Base-by-base conservation (phyloP, 2,329 filamentous ascomycete species). In the Dryadomyces quercivorus region DNA sequence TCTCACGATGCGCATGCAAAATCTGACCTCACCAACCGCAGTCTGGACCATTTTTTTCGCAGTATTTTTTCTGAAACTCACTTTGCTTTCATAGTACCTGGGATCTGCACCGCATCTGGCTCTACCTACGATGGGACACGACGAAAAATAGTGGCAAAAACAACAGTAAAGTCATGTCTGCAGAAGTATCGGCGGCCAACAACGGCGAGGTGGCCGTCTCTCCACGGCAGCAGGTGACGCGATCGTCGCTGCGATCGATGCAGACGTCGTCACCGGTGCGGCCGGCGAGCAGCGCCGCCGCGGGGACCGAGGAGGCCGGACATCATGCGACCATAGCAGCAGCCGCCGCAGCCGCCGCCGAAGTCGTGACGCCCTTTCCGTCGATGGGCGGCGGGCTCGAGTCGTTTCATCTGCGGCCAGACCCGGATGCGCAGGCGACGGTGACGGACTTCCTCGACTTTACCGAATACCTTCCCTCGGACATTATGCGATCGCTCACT, bases 371-470 rank as follows among this genome's bases (percentile, higher is more conserved):
- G 22, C 31, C 47, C 1, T 57, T 58, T 18, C 49, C 56, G 31
- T 57, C 65, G 18, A 58, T 66, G 36, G 67, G 65, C 57, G 70
- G 69, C 59, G 61, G 65, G 5, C 67, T 75, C 55, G 68, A 68
- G 55, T 66, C 73, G 1, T 70, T 79, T 58, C 70, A 71, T 3
- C 67, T 76, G 64, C 77, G 77, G 60, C 73, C 75, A 53, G 82
- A 85, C 59, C 82, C 82, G 6, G 82, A 86, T 69, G 80, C 80
- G 26, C 81, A 85, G 61, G 81, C 82, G 7, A 84, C 81, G n/a
- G 77, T 85, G 18, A 84, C 80, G 57, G 82, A 85, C 66, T 85
- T 84, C 63, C 77, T 85, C 65, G 82, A 85, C 64, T 82, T 82
- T 60, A 84, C 81, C 61, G 83, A 86, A 65, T 84, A 85, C 66